Conservation (phyloP, 75 land plant genomes). For the Sequoia sempervirens region DNA sequence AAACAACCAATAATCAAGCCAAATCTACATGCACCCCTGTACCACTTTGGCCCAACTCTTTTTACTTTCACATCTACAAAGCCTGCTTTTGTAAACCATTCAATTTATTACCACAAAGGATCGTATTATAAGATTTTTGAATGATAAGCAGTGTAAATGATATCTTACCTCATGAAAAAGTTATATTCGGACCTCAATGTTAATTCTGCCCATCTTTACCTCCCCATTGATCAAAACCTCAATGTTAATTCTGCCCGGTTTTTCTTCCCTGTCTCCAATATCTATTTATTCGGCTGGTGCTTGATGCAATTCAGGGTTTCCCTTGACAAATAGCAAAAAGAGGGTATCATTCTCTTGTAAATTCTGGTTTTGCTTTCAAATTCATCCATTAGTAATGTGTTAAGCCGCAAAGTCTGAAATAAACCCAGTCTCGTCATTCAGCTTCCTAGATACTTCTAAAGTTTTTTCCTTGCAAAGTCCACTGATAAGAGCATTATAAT, state of each 20-base stretch:
- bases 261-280: not conserved
- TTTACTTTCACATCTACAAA: too few species aligned
- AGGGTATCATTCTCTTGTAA: not conserved
- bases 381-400: conserved; percentile 31
- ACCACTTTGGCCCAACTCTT: too few species aligned
- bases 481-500: conserved; percentile 71
- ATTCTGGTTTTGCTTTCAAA: not conserved
- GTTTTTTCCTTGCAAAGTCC: conserved; percentile 35
- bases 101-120: too few species aligned
- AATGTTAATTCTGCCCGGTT: not conserved
- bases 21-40: too few species aligned
- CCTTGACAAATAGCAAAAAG: not conserved
- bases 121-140: not conserved
- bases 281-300: not conserved
- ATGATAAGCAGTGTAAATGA: not conserved
- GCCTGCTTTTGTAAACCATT: too few species aligned
- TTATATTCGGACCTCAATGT: not conserved
- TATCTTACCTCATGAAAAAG: conserved; percentile 2
- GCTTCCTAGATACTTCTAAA: conserved; percentile 11
- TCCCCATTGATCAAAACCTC: not conserved
- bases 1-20: too few species aligned
- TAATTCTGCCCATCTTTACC: too few species aligned
- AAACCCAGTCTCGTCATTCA: conserved; percentile 41
- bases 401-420: conserved; percentile 39
- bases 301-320: not conserved